Evolutionary conservation across 2,329 filamentous ascomycete genomes (phyloP).

Genomic region (Aspergillus pseudoglaucus): DNA sequence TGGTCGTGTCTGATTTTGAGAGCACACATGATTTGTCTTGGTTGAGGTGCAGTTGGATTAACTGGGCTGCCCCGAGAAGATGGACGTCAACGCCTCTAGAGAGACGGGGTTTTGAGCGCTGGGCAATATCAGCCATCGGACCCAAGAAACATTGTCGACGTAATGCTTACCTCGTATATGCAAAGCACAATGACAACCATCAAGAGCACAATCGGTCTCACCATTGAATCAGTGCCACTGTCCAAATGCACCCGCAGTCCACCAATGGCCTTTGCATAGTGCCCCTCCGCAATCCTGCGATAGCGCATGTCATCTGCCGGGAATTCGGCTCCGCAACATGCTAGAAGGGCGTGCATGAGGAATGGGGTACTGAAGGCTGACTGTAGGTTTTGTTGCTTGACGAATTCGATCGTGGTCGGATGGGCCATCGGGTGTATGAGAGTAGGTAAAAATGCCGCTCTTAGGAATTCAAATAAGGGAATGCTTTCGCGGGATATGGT

Average conservation of each 20-base stretch:
- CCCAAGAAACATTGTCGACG: not conserved
- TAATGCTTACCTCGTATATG: slow-evolving; percentile 17
- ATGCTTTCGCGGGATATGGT: slow-evolving; percentile 5
- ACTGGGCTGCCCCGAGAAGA: slow-evolving; percentile 15
- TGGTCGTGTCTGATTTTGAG: slow-evolving; percentile 3
- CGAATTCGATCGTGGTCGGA: slow-evolving; percentile 4
- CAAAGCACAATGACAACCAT: slow-evolving; percentile 15
- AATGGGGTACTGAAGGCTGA: slow-evolving; percentile 11
- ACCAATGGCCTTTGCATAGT: slow-evolving; percentile 13
- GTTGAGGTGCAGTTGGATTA: slow-evolving; percentile 10
- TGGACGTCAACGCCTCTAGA: slow-evolving; percentile 16
- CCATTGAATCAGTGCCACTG: not conserved
- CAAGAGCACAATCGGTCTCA: slow-evolving; percentile 6
- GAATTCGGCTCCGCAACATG: slow-evolving; percentile 17
- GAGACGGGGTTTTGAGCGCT: slow-evolving; percentile 13
- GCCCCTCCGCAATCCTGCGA: slow-evolving; percentile 8
- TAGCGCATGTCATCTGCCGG: slow-evolving; percentile 5
- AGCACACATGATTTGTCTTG: not conserved
- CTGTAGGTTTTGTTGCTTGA: slow-evolving; percentile 8
- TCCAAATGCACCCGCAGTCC: slow-evolving; percentile 5
- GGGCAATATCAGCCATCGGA: not conserved
- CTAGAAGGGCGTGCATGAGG: slow-evolving; percentile 18
- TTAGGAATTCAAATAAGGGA: slow-evolving; percentile 17
- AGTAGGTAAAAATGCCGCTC: slow-evolving; percentile 14
- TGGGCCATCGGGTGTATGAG: slow-evolving; percentile 14